Conservation (phyloP, 768 basidiomycete species). For the Leccinellum rugosiceps region DNA sequence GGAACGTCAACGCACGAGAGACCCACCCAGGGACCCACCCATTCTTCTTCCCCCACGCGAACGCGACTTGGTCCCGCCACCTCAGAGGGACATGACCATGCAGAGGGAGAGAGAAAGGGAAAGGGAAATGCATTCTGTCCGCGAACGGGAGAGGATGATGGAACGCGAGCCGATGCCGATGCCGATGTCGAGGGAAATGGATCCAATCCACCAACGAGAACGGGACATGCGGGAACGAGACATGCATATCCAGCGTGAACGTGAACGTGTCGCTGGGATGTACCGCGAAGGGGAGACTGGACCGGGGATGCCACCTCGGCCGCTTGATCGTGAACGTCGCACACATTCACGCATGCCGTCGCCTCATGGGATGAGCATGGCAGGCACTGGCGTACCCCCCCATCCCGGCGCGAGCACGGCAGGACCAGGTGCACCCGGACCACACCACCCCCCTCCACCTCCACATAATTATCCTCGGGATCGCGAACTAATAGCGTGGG, state of each 20-base stretch:
- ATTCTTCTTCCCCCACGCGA: conserved; percentile 24
- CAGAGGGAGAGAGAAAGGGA: conserved; percentile 29
- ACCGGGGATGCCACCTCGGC: conserved; percentile 21
- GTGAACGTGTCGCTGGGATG: conserved; percentile 20
- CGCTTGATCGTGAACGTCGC: conserved; percentile 30
- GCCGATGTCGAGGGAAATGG: conserved; percentile 21
- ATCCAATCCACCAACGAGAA: conserved; percentile 24
- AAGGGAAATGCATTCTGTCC: conserved; percentile 15
- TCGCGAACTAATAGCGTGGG: conserved; percentile 28
- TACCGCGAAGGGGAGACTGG: conserved; percentile 26
- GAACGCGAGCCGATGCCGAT: conserved; percentile 21
- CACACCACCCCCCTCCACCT: conserved; percentile 16
- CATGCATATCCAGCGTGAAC: conserved; percentile 27
- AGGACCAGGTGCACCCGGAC: conserved; percentile 21
- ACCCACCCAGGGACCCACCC: conserved; percentile 15
- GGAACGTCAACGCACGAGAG: conserved; percentile 21
- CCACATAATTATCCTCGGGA: conserved; percentile 25
- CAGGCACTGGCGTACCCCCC: conserved; percentile 9
- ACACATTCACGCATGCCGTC: conserved; percentile 26
- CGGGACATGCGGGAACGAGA: conserved; percentile 27
- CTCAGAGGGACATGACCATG: conserved; percentile 20
- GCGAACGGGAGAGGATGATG: conserved; percentile 24
- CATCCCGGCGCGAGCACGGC: not conserved
- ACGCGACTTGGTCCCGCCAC: conserved; percentile 16
- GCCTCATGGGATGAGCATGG: conserved; percentile 17